phyloP scores from a whole-genome alignment of 805 yeast species.

The Tetrapisispora arboricola region DNA sequence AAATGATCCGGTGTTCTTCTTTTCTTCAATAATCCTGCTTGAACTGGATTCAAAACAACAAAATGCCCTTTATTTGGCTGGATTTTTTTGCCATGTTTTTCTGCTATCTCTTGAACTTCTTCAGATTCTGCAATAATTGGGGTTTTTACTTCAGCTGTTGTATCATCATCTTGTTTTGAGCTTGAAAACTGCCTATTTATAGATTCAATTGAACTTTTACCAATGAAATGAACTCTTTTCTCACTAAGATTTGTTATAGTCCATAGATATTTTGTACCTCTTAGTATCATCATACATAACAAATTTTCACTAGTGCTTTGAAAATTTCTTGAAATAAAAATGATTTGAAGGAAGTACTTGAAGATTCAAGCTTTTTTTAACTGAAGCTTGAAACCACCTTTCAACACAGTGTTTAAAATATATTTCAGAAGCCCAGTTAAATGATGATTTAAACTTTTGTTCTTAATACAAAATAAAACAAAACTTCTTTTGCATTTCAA shows the following conservation, averaged over 20 bases:
- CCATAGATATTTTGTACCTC: not conserved
- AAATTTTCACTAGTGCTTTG: not conserved
- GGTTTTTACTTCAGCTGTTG: not conserved
- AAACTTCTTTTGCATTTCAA: no score
- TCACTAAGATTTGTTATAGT: not conserved
- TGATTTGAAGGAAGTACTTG: no score
- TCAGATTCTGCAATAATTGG: not conserved
- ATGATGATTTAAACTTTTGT: no score
- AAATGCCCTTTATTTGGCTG: constrained; percentile 21
- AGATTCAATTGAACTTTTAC: no score
- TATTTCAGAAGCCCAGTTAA: no score
- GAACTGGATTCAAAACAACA: constrained; percentile 21
- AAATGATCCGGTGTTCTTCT: constrained; percentile 9
- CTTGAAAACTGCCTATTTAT: no score
- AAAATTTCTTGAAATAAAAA: no score
- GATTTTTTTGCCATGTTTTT: constrained; percentile 20
- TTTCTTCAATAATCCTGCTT: constrained; percentile 18
- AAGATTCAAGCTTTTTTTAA: no score
- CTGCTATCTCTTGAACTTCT: not conserved
- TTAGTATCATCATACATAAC: constrained; percentile 1
- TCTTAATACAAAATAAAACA: no score
- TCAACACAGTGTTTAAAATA: no score
- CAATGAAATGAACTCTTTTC: no score
- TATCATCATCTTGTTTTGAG: not conserved
- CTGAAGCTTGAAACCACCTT: no score